Evolutionary conservation across 2,329 filamentous ascomycete genomes (phyloP), one percentile per base, ranked within the genome.

Genomic region (Diaporthe ilicicola): DNA sequence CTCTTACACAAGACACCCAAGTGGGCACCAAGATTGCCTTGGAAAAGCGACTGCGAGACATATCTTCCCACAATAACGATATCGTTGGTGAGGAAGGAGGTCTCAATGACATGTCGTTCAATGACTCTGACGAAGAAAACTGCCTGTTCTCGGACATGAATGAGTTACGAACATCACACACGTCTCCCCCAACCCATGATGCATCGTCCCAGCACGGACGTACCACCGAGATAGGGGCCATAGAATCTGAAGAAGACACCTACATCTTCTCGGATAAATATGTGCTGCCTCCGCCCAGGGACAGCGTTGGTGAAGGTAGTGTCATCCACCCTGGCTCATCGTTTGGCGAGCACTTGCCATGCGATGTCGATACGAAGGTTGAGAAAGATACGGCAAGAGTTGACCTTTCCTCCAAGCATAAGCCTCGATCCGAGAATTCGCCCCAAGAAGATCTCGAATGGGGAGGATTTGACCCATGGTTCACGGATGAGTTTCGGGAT

Each of bases 381-480:
- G 15, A 27, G 19, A 53, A n/a, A 13, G 37, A 24, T 7, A 15
- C 22, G 50, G 54, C 24, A 19, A 19, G 50, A 7, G 1, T 27
- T 24, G 29, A 6, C 13, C 5, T 1, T 19, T 50, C 44, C 8
- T 1, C 29, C 7, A 34, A 37, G 29, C 12, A 17, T 8, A 8
- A 13, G 3, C 7, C 9, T 34, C 29, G 3, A 24, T 12, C 8
- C 8, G 22, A 24, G 59, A 37, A 50, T 17, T 19, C 29, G 13
- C 37, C 3, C 6, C 59, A 50, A 10, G 34, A 19, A 2, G 64
- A 69, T 4, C n/a, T 69, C 22, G 50, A 48, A 29, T 71, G 71
- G 71, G 27, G 64, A 1, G 71, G 67, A 2, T 73, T 73, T 46
- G 71, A 73, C n/a, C 51, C 53, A 15, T 55, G 24, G 3, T 71